These are phyloP conservation scores for Cystobasidiopsis lactophilus DNA, from an alignment of 768 basidiomycete species.

Conservation along the genomic window DNA sequence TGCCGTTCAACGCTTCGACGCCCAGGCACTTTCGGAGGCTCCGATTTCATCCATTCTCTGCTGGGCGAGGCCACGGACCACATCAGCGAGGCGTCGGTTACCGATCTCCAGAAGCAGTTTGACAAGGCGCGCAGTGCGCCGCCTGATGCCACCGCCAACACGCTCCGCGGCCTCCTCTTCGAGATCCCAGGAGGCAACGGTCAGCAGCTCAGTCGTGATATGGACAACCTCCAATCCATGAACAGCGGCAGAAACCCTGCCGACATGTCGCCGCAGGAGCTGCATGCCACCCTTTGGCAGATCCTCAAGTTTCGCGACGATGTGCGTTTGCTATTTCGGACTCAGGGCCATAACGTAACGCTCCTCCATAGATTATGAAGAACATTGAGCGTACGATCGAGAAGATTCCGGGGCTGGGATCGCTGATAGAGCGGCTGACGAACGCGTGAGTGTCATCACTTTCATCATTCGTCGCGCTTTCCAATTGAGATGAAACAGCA, in stretches of 20 bases:
- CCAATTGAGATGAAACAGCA: no score
- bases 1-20: background rate
- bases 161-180: conserved; percentile 40
- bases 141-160: conserved; percentile 21
- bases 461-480: background rate
- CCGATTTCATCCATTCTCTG: conserved; percentile 43
- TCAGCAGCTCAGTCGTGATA: conserved; percentile 13
- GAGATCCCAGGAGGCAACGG: conserved; percentile 42
- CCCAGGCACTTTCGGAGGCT: conserved; percentile 20
- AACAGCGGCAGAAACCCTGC: conserved; percentile 38
- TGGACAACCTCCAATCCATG: conserved; percentile 43
- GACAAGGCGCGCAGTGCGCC: conserved; percentile 31
- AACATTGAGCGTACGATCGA: conserved; percentile 57
- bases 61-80: conserved; percentile 34
- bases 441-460: conserved; percentile 32
- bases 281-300: conserved; percentile 64
- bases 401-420: conserved; percentile 56
- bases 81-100: conserved; percentile 48
- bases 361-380: no score
- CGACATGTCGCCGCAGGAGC: conserved; percentile 70
- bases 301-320: conserved; percentile 66
- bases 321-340: no score
- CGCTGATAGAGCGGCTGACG: conserved; percentile 54
- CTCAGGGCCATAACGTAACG: no score
- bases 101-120: conserved; percentile 61